These are phyloP conservation scores for Dactylellina cionopaga DNA, from an alignment of 2,329 filamentous ascomycete species.

Conservation along the genomic window DNA sequence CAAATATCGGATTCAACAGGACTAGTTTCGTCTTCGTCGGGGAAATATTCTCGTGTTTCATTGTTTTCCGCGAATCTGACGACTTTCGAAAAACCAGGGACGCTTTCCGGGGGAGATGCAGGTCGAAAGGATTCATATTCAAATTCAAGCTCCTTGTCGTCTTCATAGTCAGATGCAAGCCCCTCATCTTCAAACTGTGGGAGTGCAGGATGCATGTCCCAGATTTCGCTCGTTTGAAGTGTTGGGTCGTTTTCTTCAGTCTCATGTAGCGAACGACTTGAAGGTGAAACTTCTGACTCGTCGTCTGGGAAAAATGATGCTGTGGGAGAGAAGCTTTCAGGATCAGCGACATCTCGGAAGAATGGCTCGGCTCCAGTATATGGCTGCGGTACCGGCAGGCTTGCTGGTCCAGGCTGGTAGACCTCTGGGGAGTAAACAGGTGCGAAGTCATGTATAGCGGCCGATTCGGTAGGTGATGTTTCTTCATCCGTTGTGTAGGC, in stretches of 20 bases:
- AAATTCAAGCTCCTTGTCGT: slow-evolving; percentile 1
- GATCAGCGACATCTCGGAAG: too few species aligned
- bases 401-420: too few species aligned
- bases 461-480: too few species aligned
- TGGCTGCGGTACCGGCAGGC: too few species aligned
- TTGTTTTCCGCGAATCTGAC: slow-evolving; percentile 37
- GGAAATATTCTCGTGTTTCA: slow-evolving; percentile 22
- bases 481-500: too few species aligned
- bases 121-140: background rate
- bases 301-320: background rate
- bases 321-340: background rate
- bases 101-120: slow-evolving; percentile 18
- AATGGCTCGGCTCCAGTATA: too few species aligned
- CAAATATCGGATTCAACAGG: slow-evolving; percentile 27
- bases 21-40: slow-evolving; percentile 14
- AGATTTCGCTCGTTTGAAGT: background rate
- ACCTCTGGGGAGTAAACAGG: too few species aligned
- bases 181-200: slow-evolving; percentile 41
- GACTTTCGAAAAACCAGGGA: slow-evolving; percentile 21
- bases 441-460: too few species aligned
- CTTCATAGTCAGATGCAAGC: slow-evolving; percentile 16
- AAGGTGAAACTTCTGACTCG: too few species aligned
- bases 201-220: background rate
- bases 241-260: background rate
- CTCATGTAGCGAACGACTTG: too few species aligned